A percentile compares a stretch with the other conserved stretches of the same genome.
phyloP scores from a whole-genome alignment of 139 green algal species.

The Volvox africanus region DNA sequence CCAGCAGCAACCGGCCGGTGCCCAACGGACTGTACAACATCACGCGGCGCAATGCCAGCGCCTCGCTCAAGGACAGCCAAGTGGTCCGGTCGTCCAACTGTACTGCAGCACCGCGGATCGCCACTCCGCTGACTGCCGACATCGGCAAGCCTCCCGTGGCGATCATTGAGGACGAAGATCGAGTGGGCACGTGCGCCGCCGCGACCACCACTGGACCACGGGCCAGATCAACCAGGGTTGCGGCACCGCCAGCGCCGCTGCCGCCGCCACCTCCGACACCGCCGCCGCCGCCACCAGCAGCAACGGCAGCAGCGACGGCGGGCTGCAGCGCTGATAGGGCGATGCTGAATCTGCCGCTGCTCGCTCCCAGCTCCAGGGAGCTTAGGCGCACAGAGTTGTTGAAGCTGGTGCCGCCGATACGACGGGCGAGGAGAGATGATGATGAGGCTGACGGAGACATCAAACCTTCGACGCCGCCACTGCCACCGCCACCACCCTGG shows the following conservation, averaged over 20 bases:
- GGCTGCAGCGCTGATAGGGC: too few relatives aligned
- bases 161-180: background rate
- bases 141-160: background rate
- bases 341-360: background rate
- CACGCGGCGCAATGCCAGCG: conserved; percentile 22
- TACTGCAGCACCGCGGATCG: background rate
- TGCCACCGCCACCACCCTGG: background rate
- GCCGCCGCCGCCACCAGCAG: background rate
- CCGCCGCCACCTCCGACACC: too few relatives aligned
- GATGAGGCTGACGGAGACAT: background rate
- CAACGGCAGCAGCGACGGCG: background rate
- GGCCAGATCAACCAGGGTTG: background rate
- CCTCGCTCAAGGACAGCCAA: conserved; percentile 29
- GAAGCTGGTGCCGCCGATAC: background rate
- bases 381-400: background rate
- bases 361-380: conserved; percentile 20
- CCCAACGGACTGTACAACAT: conserved; percentile 36
- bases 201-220: conserved; percentile 30
- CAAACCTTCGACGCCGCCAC: background rate
- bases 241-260: background rate
- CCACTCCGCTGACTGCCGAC: background rate
- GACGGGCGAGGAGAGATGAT: background rate
- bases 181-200: conserved; percentile 33
- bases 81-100: conserved; percentile 8
- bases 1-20: conserved; percentile 2